Base-by-base conservation (phyloP, 495 filamentous ascomycete genomes). In the Hyaloscypha hepaticicola region DNA sequence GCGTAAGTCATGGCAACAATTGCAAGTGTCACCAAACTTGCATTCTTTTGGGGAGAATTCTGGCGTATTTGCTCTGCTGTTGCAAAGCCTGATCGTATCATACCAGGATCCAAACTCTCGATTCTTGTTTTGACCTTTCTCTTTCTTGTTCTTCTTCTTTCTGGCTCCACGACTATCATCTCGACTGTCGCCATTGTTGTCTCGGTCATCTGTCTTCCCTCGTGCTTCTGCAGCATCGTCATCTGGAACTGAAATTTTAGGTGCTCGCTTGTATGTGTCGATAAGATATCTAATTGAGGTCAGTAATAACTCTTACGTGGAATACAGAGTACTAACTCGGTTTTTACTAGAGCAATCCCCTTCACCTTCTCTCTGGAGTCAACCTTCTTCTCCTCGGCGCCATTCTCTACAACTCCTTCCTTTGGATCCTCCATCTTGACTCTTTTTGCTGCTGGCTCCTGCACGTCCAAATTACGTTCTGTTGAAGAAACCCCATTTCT, bases 331-430 rank as follows among this genome's bases (percentile, higher is more conserved):
- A 76, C 85, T 73, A 76, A 97, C 90, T 97, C 93, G 63, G 84
- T 70, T 75, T 96, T 97, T 71, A 99, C 88, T 1, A 87, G 84
- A 33, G 92, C 92, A 64, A 94, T 81, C 31, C 93, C 94, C 71
- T 85, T 79, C 61, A 66, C 81, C 74, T 78, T 84, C 69, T 72
- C 75, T 65, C 66, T 69, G 41, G 67, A 71, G 70, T 72, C 69
- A 58, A 41, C 9, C 31, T 65, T 74, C n/a, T 64, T 52, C 21
- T 11, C 24, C 8, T 38, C 24, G 16, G 55, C 25, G 28, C 53
- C 56, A 24, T 59, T 58, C n/a, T 22, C 22, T 60, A 25, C 4
- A 29, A 19, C 26, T 41, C 16, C 9, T 55, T 60, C 24, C 9
- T 25, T 24, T 55, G 19, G 25, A 55, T 79, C 74, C 6, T 85